Percentiles rank a stretch among this genome's conserved stretches.
These are phyloP conservation scores for Oryza longistaminata DNA, from an alignment of 176 grass and related monocot genomes.

Conservation along the genomic window DNA sequence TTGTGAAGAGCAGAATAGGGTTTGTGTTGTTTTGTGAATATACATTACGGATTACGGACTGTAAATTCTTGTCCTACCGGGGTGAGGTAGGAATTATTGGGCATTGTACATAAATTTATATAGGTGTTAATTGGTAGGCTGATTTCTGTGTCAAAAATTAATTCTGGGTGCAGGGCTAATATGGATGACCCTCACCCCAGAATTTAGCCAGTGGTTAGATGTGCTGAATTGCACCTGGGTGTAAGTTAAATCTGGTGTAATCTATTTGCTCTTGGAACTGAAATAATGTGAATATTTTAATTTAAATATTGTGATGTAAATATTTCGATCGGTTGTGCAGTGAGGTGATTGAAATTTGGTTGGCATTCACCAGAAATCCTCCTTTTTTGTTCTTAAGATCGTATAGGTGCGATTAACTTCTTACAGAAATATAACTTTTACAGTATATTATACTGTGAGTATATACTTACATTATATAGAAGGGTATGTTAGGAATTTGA, in stretches of 20 bases:
- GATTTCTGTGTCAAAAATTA: conserved; percentile 7
- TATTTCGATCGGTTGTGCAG: background rate
- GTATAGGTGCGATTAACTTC: too few relatives aligned
- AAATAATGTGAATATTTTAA: conserved; percentile 44
- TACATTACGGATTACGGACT: background rate
- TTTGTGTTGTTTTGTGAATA: conserved; percentile 45
- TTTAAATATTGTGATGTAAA: background rate
- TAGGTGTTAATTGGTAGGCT: conserved; percentile 21
- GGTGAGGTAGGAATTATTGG: conserved; percentile 34
- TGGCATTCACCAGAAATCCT: background rate
- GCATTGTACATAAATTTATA: conserved; percentile 38
- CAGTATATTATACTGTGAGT: too few relatives aligned
- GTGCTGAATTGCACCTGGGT: conserved; percentile 29
- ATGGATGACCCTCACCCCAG: conserved; percentile 36
- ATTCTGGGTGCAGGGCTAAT: conserved; percentile 37
- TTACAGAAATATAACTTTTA: too few relatives aligned
- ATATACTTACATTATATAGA: too few relatives aligned
- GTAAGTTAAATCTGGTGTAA: background rate
- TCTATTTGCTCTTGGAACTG: background rate
- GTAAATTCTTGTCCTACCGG: conserved; percentile 35
- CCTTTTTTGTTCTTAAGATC: background rate
- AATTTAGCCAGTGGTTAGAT: conserved; percentile 26
- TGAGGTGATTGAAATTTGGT: background rate
- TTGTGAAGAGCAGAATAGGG: conserved; percentile 33
- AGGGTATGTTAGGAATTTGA: too few relatives aligned